Percentiles rank a stretch among this genome's conserved stretches.
These are phyloP conservation scores for Dryas drummondii DNA, from an alignment of 306 rosid species.

Conservation along the genomic window DNA sequence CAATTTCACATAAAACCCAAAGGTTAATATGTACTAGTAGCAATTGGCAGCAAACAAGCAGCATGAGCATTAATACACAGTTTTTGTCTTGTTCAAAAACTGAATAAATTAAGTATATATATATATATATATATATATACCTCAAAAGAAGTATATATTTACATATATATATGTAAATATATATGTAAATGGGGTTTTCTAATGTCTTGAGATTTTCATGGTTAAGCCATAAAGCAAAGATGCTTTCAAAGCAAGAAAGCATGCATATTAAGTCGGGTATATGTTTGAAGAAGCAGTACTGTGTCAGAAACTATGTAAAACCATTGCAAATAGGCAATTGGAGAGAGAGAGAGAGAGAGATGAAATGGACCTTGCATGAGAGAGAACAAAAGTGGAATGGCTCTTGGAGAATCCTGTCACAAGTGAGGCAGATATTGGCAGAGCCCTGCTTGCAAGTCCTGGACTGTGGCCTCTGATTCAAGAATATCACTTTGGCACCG, in stretches of 20 bases:
- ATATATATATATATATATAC: no score
- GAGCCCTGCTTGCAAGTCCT: constrained; percentile 63
- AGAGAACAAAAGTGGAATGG: constrained; percentile 93
- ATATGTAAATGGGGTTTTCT: background rate
- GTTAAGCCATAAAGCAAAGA: background rate
- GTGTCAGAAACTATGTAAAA: constrained; percentile 15
- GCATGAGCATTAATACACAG: background rate
- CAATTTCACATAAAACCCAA: no score
- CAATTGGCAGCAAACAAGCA: no score
- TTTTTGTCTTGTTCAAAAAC: background rate
- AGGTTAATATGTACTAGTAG: no score
- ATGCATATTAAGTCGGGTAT: background rate
- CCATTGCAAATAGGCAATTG: constrained; percentile 13
- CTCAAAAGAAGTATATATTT: no score
- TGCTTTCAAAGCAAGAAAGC: background rate
- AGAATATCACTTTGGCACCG: constrained; percentile 90
- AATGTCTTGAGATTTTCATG: background rate
- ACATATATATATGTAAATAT: no score
- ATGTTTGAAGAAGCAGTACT: background rate
- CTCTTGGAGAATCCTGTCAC: constrained; percentile 91
- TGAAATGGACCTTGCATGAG: constrained; percentile 79
- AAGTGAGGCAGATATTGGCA: constrained; percentile 76
- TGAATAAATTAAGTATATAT: background rate
- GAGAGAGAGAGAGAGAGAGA: background rate
- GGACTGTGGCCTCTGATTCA: constrained; percentile 89